These are phyloP conservation scores for Arthrobotrys musiformis DNA, from an alignment of 2,329 filamentous ascomycete genomes.

Conservation along the genomic window DNA sequence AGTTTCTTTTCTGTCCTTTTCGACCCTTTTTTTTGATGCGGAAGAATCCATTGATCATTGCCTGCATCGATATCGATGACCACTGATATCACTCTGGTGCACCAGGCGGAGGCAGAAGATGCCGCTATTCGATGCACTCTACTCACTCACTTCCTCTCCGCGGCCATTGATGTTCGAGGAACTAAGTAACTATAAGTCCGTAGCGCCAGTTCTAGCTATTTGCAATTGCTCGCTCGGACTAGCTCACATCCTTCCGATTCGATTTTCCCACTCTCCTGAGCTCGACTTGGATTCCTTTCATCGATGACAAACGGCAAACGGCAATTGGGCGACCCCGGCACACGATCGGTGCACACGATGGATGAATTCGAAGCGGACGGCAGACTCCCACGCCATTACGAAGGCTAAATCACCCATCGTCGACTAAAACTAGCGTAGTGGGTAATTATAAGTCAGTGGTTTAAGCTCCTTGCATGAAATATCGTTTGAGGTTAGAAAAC, in stretches of 20 bases:
- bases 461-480: neutral
- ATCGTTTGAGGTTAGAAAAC: slow-evolving; percentile 10
- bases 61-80: neutral
- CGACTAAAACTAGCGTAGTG: neutral
- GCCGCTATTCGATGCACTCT: slow-evolving; percentile 4
- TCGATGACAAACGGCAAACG: slow-evolving; percentile 12
- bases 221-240: neutral
- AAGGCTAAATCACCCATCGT: neutral
- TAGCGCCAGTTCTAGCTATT: neutral
- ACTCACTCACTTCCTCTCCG: neutral
- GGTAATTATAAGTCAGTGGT: neutral
- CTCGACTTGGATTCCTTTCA: neutral
- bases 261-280: neutral
- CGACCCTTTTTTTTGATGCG: neutral
- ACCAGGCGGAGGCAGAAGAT: neutral
- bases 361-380: neutral
- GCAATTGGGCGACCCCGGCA: slow-evolving; percentile 4
- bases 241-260: neutral
- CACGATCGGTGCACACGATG: slow-evolving; percentile 4
- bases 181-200: neutral
- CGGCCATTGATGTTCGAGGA: neutral
- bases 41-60: neutral
- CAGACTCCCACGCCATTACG: slow-evolving; percentile 9
- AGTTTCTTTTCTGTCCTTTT: neutral
- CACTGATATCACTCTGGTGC: slow-evolving; percentile 27